Evolutionary conservation across 352 stramenopile species (phyloP).

Genomic region (Halophytophthora polymorphica): DNA sequence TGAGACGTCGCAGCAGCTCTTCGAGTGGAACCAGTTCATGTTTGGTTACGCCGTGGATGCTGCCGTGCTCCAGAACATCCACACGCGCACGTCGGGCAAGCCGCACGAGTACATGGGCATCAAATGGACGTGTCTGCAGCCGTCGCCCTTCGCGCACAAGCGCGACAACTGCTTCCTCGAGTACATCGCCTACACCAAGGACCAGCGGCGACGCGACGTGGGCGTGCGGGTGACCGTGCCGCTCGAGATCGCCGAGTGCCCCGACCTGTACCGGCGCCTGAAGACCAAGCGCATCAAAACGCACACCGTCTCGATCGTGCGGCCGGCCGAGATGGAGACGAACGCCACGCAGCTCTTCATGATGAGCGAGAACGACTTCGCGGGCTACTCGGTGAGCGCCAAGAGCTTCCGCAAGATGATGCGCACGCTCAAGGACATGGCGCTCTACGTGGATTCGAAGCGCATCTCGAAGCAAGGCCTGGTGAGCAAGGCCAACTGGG

Average conservation of each 20-base stretch:
- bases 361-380: conserved; percentile 57
- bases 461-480: conserved; percentile 58
- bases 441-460: conserved; percentile 55
- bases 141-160: conserved; percentile 51
- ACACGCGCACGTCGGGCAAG: conserved; percentile 34
- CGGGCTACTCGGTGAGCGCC: conserved; percentile 22
- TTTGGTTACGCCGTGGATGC: conserved; percentile 61
- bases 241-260: conserved; percentile 60
- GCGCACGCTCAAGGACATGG: conserved; percentile 51
- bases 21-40: conserved; percentile 72
- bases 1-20: conserved; percentile 53
- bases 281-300: conserved; percentile 55
- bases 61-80: conserved; percentile 71
- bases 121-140: conserved; percentile 72
- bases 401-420: conserved; percentile 46
- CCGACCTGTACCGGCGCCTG: conserved; percentile 35
- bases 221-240: conserved; percentile 66
- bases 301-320: conserved; percentile 49
- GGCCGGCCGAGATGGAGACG: conserved; percentile 14
- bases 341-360: conserved; percentile 53
- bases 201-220: conserved; percentile 49
- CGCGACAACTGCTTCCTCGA: conserved; percentile 74
- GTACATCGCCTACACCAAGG: conserved; percentile 66
- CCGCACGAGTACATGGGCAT: conserved; percentile 69
- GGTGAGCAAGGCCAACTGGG: conserved; percentile 50